Conservation (phyloP, 1,284 basidiomycete genomes). For the Ceratorhiza oryzae-sativae region DNA sequence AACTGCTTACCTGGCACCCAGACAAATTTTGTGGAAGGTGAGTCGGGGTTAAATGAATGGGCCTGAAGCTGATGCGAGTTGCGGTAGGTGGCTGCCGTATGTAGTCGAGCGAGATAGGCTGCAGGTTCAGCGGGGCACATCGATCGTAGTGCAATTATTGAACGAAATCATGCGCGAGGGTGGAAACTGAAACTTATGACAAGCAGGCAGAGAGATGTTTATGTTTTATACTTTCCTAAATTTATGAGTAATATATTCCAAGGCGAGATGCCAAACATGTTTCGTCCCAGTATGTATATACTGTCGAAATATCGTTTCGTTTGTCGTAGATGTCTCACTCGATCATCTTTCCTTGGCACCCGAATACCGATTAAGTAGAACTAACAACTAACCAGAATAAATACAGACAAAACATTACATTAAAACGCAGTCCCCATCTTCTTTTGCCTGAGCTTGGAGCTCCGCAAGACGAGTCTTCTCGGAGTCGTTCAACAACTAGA, state of each 20-base stretch:
- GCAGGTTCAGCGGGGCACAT: background rate
- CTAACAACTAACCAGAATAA: background rate
- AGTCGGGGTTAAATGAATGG: background rate
- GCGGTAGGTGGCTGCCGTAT: constrained; percentile 6
- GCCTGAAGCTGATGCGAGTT: too few relatives aligned
- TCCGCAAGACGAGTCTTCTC: constrained; percentile 69
- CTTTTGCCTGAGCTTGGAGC: constrained; percentile 54
- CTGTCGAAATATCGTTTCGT: too few relatives aligned
- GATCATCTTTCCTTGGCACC: background rate
- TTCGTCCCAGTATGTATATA: too few relatives aligned
- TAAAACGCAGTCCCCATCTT: constrained; percentile 62
- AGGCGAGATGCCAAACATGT: too few relatives aligned
- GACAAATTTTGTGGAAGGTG: constrained; percentile 34
- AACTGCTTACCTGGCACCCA: constrained; percentile 17
- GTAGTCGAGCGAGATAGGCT: constrained; percentile 7
- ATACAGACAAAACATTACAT: constrained; percentile 54
- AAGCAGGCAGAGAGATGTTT: too few relatives aligned
- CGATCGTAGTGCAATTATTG: background rate
- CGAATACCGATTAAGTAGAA: constrained; percentile 1
- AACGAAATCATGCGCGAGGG: background rate
- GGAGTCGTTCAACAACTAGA: constrained; percentile 52
- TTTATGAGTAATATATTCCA: too few relatives aligned
- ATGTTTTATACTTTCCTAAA: too few relatives aligned
- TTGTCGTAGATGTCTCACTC: too few relatives aligned
- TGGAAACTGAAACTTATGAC: background rate